phyloP scores from a whole-genome alignment of 1,284 basidiomycete species.

The Apiotrichum gracile region DNA sequence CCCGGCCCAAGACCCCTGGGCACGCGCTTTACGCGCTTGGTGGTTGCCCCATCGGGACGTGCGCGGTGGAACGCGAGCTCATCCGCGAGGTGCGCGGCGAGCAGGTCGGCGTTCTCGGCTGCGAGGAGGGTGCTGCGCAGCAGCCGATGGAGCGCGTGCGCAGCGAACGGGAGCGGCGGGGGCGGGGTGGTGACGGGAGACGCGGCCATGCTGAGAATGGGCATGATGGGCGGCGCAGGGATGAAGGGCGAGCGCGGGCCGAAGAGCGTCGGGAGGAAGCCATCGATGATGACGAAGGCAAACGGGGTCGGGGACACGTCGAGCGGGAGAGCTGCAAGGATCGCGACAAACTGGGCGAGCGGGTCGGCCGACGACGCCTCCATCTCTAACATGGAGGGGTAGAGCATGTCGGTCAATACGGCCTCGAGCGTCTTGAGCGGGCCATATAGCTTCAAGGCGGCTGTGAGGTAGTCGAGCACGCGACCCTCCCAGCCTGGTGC shows the following conservation, averaged over 20 bases:
- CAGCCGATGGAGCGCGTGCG: slow-evolving; percentile 7
- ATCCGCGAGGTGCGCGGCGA: slow-evolving; percentile 17
- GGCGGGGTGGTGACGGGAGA: background rate
- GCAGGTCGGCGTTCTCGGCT: slow-evolving; percentile 4
- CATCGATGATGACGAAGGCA: slow-evolving; percentile 9
- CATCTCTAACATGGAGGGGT: slow-evolving; percentile 8
- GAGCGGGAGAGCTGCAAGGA: slow-evolving; percentile 8
- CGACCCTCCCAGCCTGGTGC: slow-evolving; percentile 13
- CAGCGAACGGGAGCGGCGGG: slow-evolving; percentile 10
- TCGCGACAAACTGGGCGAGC: slow-evolving; percentile 8
- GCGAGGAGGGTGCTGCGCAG: slow-evolving; percentile 7
- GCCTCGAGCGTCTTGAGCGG: slow-evolving; percentile 9
- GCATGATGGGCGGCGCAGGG: background rate
- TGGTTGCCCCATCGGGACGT: background rate
- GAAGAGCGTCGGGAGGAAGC: slow-evolving; percentile 10
- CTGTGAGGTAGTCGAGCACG: slow-evolving; percentile 10
- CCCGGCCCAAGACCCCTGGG: background rate
- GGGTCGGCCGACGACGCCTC: background rate
- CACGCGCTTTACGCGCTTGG: background rate
- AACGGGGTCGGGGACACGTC: slow-evolving; percentile 2
- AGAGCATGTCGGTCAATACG: slow-evolving; percentile 13
- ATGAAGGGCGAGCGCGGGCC: slow-evolving; percentile 11
- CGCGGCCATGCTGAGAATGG: background rate
- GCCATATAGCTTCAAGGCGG: slow-evolving; percentile 9
- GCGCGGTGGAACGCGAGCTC: slow-evolving; percentile 23